phyloP scores from a whole-genome alignment of 768 basidiomycete species.

The Amanita rubescens region DNA sequence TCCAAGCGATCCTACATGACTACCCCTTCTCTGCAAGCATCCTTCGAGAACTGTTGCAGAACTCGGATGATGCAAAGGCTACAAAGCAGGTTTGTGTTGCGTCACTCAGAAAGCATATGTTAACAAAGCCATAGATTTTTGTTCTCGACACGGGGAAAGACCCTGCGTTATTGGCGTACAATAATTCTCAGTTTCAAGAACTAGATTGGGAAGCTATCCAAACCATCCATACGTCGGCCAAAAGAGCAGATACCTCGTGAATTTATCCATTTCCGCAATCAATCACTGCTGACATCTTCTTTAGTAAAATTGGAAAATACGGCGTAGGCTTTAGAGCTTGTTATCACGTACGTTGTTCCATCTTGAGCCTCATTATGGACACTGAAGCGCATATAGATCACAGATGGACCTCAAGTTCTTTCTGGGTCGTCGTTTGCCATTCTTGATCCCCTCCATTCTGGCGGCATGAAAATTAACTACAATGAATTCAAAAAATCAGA shows the following conservation, averaged over 20 bases:
- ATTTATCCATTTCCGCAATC: slow-evolving; percentile 7
- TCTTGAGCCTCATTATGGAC: neutral
- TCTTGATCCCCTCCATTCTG: slow-evolving; percentile 34
- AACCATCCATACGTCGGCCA: slow-evolving; percentile 38
- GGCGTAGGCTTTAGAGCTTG: slow-evolving; percentile 45
- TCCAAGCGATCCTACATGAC: slow-evolving; percentile 28
- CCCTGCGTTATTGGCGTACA: slow-evolving; percentile 40
- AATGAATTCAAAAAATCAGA: slow-evolving; percentile 20
- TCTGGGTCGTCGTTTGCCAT: slow-evolving; percentile 32
- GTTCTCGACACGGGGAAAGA: slow-evolving; percentile 33
- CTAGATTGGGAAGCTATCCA: slow-evolving; percentile 38
- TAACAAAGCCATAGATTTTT: slow-evolving; percentile 26
- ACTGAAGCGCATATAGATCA: slow-evolving; percentile 25
- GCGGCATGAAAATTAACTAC: slow-evolving; percentile 26
- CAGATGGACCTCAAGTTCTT: slow-evolving; percentile 42
- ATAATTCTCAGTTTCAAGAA: slow-evolving; percentile 33
- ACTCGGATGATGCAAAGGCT: slow-evolving; percentile 45
- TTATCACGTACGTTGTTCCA: slow-evolving; percentile 34
- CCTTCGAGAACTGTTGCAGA: slow-evolving; percentile 39
- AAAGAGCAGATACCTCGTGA: slow-evolving; percentile 36
- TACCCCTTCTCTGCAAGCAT: slow-evolving; percentile 41
- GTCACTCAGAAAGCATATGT: neutral
- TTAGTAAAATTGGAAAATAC: slow-evolving; percentile 46
- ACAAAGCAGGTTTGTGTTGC: slow-evolving; percentile 27
- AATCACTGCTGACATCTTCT: neutral